Conservation (phyloP, 1,284 basidiomycete genomes). For the Apiotrichum porosum region DNA sequence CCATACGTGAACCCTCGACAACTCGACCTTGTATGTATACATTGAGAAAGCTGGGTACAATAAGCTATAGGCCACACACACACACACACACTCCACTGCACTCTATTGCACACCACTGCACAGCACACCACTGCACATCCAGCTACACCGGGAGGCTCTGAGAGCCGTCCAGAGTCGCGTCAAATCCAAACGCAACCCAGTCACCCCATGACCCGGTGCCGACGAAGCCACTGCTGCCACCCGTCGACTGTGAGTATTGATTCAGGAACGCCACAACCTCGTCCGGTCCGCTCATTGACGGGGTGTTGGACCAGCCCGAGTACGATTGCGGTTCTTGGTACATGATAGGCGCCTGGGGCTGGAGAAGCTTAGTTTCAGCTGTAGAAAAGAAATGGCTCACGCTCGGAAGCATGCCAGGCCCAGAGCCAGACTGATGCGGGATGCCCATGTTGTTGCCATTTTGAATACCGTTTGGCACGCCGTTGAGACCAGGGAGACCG, state of each 20-base stretch:
- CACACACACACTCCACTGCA: neutral
- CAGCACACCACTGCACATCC: neutral
- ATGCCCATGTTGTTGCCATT: neutral
- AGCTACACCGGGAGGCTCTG: neutral
- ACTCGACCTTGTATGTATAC: too few relatives aligned
- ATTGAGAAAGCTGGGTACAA: too few relatives aligned
- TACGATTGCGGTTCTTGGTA: slow-evolving; percentile 2
- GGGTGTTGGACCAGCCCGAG: neutral
- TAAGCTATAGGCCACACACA: too few relatives aligned
- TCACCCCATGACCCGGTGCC: slow-evolving; percentile 7
- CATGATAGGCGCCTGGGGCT: neutral
- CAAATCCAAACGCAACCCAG: slow-evolving; percentile 16
- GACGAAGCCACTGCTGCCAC: neutral
- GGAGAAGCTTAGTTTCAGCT: neutral
- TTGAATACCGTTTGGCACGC: neutral
- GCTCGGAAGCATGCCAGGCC: too few relatives aligned
- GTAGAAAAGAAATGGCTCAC: neutral
- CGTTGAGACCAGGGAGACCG: neutral
- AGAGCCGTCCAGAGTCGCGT: neutral
- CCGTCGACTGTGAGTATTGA: slow-evolving; percentile 2
- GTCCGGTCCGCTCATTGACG: neutral
- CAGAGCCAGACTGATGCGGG: neutral
- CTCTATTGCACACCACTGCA: neutral
- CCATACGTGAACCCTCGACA: too few relatives aligned
- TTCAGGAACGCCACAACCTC: slow-evolving; percentile 9